Evolutionary conservation across 306 rosid species (phyloP), one percentile per base, ranked within the genome.

Genomic region (Macrotyloma uniflorum): DNA sequence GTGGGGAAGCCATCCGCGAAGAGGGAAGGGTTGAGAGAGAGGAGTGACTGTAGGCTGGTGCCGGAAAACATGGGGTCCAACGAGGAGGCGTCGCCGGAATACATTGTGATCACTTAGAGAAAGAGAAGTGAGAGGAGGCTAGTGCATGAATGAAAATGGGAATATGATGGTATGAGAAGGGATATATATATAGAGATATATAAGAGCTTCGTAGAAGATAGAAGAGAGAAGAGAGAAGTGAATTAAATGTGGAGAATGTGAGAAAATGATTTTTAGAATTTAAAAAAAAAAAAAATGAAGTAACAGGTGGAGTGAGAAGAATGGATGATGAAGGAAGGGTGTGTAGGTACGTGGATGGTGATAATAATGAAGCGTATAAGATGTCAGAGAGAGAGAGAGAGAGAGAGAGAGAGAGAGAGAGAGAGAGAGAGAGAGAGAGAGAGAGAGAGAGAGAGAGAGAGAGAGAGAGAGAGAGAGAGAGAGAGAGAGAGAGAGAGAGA

Each of bases 1-100:
- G 4, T 28, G 57, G 67, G 74, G 40, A 59, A 78, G 5, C 36
- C 19, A 8, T 59, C 74, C 6, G 54, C 12, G 32, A 81, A 55
- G 57, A 72, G 42, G 1, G 80, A 75, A 23, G 82, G 79, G 67
- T 69, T 73, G 71, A 76, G 50, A 23, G 80, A 67, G 30, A 89
- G 89, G 16, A 90, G 73, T 0, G 94, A 82, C 26, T 86, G 94
- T 24, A 90, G 82, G 70, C 77, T 85, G 26, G 85, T 32, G 42
- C 80, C 87, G 38, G 91, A 80, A 16, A 90, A 89, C 78, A 90
- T 74, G 30, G 97, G 73, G 59, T 85, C 84, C 53, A 80, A 66
- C 83, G 72, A 54, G 19, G 51, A 65, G 8, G 47, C 20, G 4
- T 72, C 53, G 9, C 28, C 15, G 54, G 78, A 18, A 18, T 42